phyloP scores from a whole-genome alignment of 176 grass and related monocot species.

The Dactylis glomerata region DNA sequence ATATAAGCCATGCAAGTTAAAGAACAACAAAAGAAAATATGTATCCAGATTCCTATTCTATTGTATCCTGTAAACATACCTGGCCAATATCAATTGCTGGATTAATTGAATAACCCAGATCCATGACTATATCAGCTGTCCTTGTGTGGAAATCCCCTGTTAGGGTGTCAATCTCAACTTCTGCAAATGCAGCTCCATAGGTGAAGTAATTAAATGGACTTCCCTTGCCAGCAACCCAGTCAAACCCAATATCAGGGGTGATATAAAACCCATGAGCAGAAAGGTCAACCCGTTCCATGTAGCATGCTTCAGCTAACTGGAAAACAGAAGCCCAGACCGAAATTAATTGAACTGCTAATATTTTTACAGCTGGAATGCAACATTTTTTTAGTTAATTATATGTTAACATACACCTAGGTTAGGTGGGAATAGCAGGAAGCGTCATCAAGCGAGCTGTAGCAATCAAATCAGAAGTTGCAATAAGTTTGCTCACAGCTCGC shows the following conservation, averaged over 20 bases:
- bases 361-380: neutral
- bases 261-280: slow-evolving; percentile 95
- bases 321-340: neutral
- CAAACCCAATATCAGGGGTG: slow-evolving; percentile 75
- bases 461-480: neutral
- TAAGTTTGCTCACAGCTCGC: neutral
- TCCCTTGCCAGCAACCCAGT: slow-evolving; percentile 73
- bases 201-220: slow-evolving; percentile 81
- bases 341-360: slow-evolving; percentile 14
- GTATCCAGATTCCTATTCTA: neutral
- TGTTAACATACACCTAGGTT: neutral
- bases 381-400: neutral
- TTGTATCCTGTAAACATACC: slow-evolving; percentile 35
- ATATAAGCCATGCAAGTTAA: slow-evolving; percentile 17
- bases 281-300: slow-evolving; percentile 82
- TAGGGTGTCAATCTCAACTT: slow-evolving; percentile 95
- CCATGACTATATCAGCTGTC: slow-evolving; percentile 83
- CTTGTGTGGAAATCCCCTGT: slow-evolving; percentile 96
- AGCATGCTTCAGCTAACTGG: slow-evolving; percentile 69
- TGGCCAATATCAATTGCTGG: slow-evolving; percentile 95
- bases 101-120: slow-evolving; percentile 91
- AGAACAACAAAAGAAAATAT: neutral
- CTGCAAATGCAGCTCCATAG: slow-evolving; percentile 94
- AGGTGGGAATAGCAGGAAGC: neutral
- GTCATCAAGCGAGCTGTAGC: neutral